These are phyloP conservation scores for Phaffia australis DNA, from an alignment of 768 basidiomycete genomes.

Conservation along the genomic window DNA sequence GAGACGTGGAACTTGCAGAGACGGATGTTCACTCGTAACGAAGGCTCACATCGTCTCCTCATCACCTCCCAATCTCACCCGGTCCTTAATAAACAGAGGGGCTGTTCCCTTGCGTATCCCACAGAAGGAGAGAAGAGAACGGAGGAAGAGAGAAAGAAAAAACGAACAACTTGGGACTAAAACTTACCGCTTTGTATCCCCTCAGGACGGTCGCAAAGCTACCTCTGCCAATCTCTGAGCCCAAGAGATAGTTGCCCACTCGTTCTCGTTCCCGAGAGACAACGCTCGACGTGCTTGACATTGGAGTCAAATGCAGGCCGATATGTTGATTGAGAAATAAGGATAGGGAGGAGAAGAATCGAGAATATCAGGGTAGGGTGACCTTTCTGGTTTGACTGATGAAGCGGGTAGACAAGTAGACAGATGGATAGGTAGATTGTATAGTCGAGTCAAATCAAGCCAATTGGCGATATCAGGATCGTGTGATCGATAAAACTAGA, in stretches of 20 bases:
- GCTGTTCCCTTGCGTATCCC: not conserved
- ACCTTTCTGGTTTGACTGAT: too few relatives aligned
- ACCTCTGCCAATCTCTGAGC: slow-evolving; percentile 48
- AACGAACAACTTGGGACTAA: not conserved
- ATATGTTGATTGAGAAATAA: too few relatives aligned
- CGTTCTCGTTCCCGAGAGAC: slow-evolving; percentile 28
- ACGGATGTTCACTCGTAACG: not conserved
- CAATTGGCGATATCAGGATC: too few relatives aligned
- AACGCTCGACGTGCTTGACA: too few relatives aligned
- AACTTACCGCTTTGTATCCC: slow-evolving; percentile 73
- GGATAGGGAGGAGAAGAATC: too few relatives aligned
- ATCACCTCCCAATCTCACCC: slow-evolving; percentile 1
- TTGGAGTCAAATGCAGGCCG: too few relatives aligned
- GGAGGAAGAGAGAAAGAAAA: not conserved
- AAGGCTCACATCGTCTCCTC: not conserved
- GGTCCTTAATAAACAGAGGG: not conserved
- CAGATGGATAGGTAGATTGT: too few relatives aligned
- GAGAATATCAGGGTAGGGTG: too few relatives aligned
- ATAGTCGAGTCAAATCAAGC: too few relatives aligned
- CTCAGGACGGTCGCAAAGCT: slow-evolving; percentile 95
- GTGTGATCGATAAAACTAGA: too few relatives aligned
- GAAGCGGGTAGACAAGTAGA: too few relatives aligned
- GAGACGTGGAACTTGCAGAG: not conserved
- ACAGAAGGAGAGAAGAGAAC: too few relatives aligned
- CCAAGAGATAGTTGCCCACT: slow-evolving; percentile 39